Percentiles rank a stretch among this genome's conserved stretches.
Conservation (phyloP, 192 early-diverging fungal species). For the Lunasporangiospora selenospora region DNA sequence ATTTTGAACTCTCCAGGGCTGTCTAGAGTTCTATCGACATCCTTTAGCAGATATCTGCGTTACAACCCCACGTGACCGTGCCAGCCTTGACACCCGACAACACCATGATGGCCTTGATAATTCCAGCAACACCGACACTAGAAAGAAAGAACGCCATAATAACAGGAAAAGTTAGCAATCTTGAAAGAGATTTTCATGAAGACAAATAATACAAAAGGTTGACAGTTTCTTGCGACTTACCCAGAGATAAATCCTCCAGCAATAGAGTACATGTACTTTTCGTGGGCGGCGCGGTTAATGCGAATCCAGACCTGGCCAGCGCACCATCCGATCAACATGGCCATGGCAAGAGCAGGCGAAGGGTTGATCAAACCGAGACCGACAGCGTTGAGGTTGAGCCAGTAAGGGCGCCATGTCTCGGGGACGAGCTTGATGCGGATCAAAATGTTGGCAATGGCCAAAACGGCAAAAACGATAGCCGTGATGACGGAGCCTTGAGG, state of each 20-base stretch:
- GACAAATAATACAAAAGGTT: too few relatives aligned
- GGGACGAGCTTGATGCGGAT: slow-evolving; percentile 59
- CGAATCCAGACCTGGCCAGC: slow-evolving; percentile 52
- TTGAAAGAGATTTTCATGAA: too few relatives aligned
- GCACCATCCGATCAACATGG: slow-evolving; percentile 58
- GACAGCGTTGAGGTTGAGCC: slow-evolving; percentile 65
- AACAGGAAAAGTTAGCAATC: too few relatives aligned
- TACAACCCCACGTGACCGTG: slow-evolving; percentile 14
- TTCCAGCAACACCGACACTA: slow-evolving; percentile 41
- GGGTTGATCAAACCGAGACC: slow-evolving; percentile 64
- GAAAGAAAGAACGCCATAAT: too few relatives aligned
- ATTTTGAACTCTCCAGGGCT: too few relatives aligned
- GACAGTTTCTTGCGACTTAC: too few relatives aligned
- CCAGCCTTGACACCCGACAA: slow-evolving; percentile 8
- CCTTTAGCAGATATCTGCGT: slow-evolving; percentile 18
- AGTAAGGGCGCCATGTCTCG: slow-evolving; percentile 55
- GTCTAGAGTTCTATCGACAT: too few relatives aligned
- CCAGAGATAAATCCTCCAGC: slow-evolving; percentile 57
- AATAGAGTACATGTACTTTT: slow-evolving; percentile 53
- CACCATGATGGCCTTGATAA: slow-evolving; percentile 34
- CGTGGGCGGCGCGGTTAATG: slow-evolving; percentile 21
- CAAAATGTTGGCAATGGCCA: slow-evolving; percentile 47
- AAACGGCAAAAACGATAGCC: slow-evolving; percentile 50
- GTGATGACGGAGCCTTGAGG: slow-evolving; percentile 52
- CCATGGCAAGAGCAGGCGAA: slow-evolving; percentile 49